Base-by-base conservation (phyloP, 2,329 filamentous ascomycete species). In the Fusarium sp. region DNA sequence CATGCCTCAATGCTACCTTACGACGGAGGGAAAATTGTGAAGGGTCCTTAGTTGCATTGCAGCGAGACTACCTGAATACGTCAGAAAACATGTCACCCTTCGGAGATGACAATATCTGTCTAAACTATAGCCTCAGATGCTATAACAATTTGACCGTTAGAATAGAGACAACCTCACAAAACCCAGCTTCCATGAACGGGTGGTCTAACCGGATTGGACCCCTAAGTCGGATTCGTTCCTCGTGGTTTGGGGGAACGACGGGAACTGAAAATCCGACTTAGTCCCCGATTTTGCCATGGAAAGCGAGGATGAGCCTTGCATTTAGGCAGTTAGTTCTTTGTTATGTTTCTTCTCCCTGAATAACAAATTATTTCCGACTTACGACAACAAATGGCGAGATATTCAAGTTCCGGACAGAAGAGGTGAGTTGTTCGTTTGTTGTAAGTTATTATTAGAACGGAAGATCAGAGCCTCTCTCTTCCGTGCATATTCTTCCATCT, bases 101-200 rank as follows among this genome's bases (percentile, higher is more conserved):
- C 60, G 59, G 60, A 63, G 52, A 63, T 64, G 51, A 58, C 45
- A 58, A 46, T 63, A 63, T 37, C 29, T 58, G 51, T 17, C 33
- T 31, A 35, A 46, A 40, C 31, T 52, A 51, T 58, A 18, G 31
- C 45, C 35, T 42, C 40, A 37, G 55, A 43, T 25, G 25, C 7
- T 51, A 29, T 41, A 43, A 36, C 54, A 56, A 45, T 51, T 42
- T 42, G 23, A 42, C 47, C 27, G 37, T 31, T 43, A 36, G 39
- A 18, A 23, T 36, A 43, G 23, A 41, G 39, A 36, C 25, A 58
- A 43, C 23, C 33, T 54, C 29, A 20, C 6, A 42, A 45, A 31
- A 14, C 20, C 17, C 40, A 43, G 41, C 42, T 46, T 39, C 45
- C 35, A 57, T 45, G 39, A 40, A 45, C 55, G 59, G 36, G 21